Conservation (phyloP, 1,284 basidiomycete genomes). For the Peniophora sp. region DNA sequence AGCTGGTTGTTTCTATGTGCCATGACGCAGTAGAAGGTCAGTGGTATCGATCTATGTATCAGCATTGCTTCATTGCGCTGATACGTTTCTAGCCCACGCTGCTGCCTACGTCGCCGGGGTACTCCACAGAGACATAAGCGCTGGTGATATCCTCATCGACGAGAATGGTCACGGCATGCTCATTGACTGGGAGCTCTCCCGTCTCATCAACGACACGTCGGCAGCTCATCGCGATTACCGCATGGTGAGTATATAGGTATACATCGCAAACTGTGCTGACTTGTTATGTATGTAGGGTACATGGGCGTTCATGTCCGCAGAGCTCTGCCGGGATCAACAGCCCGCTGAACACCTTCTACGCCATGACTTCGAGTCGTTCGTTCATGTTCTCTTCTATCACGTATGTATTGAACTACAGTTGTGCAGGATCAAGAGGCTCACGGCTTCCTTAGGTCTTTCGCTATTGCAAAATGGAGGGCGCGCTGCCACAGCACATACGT, state of each 20-base stretch:
- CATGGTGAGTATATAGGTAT: neutral
- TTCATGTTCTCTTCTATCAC: neutral
- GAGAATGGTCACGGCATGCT: neutral
- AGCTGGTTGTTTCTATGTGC: neutral
- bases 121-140: neutral
- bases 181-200: neutral
- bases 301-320: neutral
- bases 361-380: conserved; percentile 1
- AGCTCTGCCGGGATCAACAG: neutral
- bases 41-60: neutral
- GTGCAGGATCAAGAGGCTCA: no score
- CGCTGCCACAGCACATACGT: no score
- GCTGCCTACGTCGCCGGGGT: neutral
- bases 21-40: neutral
- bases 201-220: neutral
- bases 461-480: no score
- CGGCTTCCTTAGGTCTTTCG: no score
- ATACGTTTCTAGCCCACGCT: neutral
- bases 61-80: neutral
- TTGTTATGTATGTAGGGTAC: neutral
- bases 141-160: neutral
- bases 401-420: no score
- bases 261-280: neutral
- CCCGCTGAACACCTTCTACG: neutral
- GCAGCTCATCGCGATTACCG: neutral